These are phyloP conservation scores for Pyrenopolyporus hunteri DNA, from an alignment of 495 filamentous ascomycete species.

Conservation along the genomic window DNA sequence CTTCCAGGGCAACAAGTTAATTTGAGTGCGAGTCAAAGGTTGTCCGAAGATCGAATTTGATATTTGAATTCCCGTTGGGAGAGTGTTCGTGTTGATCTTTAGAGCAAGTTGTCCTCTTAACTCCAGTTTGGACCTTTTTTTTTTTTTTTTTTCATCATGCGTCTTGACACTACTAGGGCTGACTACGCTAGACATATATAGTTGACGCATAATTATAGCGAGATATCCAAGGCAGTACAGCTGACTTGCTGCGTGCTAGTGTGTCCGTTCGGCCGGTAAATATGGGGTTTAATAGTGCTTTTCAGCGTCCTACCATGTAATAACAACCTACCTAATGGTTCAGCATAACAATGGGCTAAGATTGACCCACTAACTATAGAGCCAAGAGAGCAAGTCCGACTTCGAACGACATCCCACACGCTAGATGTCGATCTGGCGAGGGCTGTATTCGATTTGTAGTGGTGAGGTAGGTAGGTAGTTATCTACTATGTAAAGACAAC, in stretches of 20 bases:
- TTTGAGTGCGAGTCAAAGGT: neutral
- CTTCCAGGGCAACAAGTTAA: neutral
- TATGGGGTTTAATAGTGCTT: slow-evolving; percentile 11
- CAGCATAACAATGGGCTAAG: slow-evolving; percentile 9
- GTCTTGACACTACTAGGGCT: too few relatives aligned
- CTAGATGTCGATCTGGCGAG: slow-evolving; percentile 24
- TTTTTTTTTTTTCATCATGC: too few relatives aligned
- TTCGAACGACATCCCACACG: slow-evolving; percentile 20
- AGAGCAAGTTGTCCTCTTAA: too few relatives aligned
- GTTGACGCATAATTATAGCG: too few relatives aligned
- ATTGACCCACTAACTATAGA: slow-evolving; percentile 20
- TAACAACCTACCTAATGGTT: too few relatives aligned
- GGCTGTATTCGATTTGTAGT: slow-evolving; percentile 5
- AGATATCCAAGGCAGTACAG: slow-evolving; percentile 5
- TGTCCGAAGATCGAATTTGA: neutral
- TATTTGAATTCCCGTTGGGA: neutral
- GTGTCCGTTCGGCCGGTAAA: slow-evolving; percentile 16
- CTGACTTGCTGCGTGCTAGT: slow-evolving; percentile 14
- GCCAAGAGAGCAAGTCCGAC: slow-evolving; percentile 9
- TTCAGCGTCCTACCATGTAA: slow-evolving; percentile 10
- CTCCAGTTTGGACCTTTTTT: too few relatives aligned
- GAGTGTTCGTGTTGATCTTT: too few relatives aligned
- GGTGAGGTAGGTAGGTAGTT: neutral
- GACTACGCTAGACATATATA: too few relatives aligned
- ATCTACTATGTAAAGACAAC: slow-evolving; percentile 26